Percentiles rank a stretch among this genome's conserved stretches.
These are phyloP conservation scores for Vanrija humicola DNA, from an alignment of 1,284 basidiomycete genomes.

Conservation along the genomic window DNA sequence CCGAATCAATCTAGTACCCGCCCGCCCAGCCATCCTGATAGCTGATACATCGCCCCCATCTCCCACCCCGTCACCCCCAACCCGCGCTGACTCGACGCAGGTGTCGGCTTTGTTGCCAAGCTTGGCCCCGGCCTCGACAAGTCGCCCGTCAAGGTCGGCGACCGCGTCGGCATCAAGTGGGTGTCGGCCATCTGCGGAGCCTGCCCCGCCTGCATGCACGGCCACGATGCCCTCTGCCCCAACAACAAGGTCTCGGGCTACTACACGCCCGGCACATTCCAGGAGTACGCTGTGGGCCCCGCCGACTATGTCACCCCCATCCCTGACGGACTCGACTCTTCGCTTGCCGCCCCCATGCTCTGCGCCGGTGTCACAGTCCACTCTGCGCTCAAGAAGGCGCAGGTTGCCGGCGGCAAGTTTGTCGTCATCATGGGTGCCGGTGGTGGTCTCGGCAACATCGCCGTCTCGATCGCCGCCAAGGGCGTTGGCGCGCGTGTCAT, in stretches of 20 bases:
- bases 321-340: slow-evolving; percentile 61
- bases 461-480: slow-evolving; percentile 51
- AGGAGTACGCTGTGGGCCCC: slow-evolving; percentile 57
- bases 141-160: slow-evolving; percentile 14
- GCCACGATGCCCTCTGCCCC: slow-evolving; percentile 7
- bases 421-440: slow-evolving; percentile 59
- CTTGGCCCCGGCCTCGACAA: slow-evolving; percentile 10
- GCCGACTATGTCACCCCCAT: slow-evolving; percentile 68
- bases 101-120: slow-evolving; percentile 13
- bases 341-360: slow-evolving; percentile 73
- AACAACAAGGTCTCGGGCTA: slow-evolving; percentile 9
- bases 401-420: slow-evolving; percentile 66
- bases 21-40: neutral
- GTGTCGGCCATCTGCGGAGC: slow-evolving; percentile 7
- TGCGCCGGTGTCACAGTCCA: slow-evolving; percentile 64
- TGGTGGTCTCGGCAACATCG: slow-evolving; percentile 53
- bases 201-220: slow-evolving; percentile 7
- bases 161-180: slow-evolving; percentile 18
- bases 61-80: too few relatives aligned
- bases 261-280: slow-evolving; percentile 71
- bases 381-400: slow-evolving; percentile 71
- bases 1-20: too few relatives aligned
- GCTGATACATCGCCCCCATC: too few relatives aligned
- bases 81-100: neutral
- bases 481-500: slow-evolving; percentile 11